These are phyloP conservation scores for Immersiporthe knoxdaviesiana DNA, from an alignment of 2,329 filamentous ascomycete species.

Conservation along the genomic window DNA sequence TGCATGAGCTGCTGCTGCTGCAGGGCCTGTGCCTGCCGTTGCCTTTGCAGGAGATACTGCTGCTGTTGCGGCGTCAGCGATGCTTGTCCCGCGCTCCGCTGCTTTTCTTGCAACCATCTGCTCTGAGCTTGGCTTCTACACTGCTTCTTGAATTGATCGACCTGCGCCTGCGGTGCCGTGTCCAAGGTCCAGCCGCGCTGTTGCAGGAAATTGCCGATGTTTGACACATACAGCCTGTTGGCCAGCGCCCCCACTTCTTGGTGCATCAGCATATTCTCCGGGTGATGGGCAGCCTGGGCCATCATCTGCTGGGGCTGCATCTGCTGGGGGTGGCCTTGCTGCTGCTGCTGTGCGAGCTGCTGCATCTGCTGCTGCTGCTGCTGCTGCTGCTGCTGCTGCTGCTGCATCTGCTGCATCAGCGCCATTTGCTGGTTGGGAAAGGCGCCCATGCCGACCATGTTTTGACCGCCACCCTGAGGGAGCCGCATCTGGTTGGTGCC, in stretches of 20 bases:
- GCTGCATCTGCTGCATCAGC: conserved; percentile 36
- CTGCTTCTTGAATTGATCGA: conserved; percentile 49
- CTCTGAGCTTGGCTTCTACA: conserved; percentile 46
- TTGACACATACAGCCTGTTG: conserved; percentile 43
- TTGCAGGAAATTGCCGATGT: conserved; percentile 40
- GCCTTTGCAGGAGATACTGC: conserved; percentile 34
- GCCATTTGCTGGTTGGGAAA: conserved; percentile 36
- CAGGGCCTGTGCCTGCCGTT: conserved; percentile 42
- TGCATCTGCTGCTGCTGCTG: conserved; percentile 39
- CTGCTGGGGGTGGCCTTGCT: conserved; percentile 38
- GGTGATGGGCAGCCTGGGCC: conserved; percentile 25
- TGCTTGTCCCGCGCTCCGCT: conserved; percentile 16
- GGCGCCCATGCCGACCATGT: conserved; percentile 35
- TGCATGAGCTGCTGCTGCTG: conserved; percentile 45
- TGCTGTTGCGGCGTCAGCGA: conserved; percentile 2
- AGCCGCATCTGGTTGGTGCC: conserved; percentile 35
- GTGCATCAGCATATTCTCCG: conserved; percentile 12
- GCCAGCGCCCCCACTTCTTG: conserved; percentile 28
- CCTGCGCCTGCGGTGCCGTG: conserved; percentile 50
- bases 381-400: conserved; percentile 40
- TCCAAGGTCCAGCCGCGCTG: conserved; percentile 46
- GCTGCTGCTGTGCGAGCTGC: conserved; percentile 37
- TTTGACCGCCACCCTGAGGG: conserved; percentile 34
- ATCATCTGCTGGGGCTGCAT: conserved; percentile 36
- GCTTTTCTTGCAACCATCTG: conserved; percentile 33